Evolutionary conservation across 495 filamentous ascomycete genomes (phyloP).

Genomic region (Lasiosphaeria miniovina): DNA sequence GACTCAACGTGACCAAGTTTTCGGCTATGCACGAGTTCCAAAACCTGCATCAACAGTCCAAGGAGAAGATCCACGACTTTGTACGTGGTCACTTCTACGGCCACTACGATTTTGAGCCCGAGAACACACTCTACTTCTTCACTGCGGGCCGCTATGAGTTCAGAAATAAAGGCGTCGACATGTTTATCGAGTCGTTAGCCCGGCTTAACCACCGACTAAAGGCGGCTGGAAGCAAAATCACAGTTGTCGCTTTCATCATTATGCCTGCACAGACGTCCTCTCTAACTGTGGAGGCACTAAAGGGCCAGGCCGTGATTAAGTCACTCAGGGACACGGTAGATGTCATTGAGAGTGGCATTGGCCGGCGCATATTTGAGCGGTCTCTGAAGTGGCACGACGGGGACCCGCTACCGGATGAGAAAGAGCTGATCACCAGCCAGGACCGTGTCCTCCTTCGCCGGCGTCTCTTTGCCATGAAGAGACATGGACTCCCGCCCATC

Average conservation of each 20-base stretch:
- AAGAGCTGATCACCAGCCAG: constrained; percentile 85
- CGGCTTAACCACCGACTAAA: constrained; percentile 93
- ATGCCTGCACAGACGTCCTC: constrained; percentile 98
- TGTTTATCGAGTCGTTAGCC: constrained; percentile 97
- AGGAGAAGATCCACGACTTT: constrained; percentile 97
- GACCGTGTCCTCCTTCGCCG: constrained; percentile 92
- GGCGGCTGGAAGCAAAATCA: constrained; percentile 77
- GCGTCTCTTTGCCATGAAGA: constrained; percentile 93
- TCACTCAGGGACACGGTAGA: constrained; percentile 88
- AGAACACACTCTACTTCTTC: constrained; percentile 98
- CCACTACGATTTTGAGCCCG: constrained; percentile 92
- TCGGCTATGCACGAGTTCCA: constrained; percentile 99
- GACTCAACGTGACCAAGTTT: constrained; percentile 98
- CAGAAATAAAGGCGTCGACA: constrained; percentile 96
- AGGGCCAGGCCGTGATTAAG: constrained; percentile 96
- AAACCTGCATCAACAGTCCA: constrained; percentile 92
- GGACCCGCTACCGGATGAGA: constrained; percentile 87
- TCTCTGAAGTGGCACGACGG: constrained; percentile 93
- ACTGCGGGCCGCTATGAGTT: constrained; percentile 96
- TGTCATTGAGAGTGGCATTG: constrained; percentile 84
- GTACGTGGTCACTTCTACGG: constrained; percentile 98
- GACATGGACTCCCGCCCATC: constrained; percentile 83
- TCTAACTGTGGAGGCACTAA: constrained; percentile 90
- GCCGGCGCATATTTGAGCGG: constrained; percentile 90
- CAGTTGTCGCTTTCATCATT: constrained; percentile 97